These are phyloP conservation scores for Apiospora saccharicola DNA, from an alignment of 2,329 filamentous ascomycete genomes.

Conservation along the genomic window DNA sequence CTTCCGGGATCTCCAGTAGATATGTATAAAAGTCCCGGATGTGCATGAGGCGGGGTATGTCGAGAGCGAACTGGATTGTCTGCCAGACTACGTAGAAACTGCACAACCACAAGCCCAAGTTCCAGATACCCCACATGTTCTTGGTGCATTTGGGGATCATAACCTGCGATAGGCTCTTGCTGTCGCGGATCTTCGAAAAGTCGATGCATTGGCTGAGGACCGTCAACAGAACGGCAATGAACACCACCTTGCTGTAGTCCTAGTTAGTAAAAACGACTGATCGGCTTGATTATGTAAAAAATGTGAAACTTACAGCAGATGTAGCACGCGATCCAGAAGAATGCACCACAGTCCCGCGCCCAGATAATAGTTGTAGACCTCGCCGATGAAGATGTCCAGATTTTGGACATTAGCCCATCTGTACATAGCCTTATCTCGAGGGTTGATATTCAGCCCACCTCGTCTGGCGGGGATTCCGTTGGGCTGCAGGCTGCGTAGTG, in stretches of 20 bases:
- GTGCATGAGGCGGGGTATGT: constrained; percentile 74
- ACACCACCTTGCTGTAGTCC: constrained; percentile 72
- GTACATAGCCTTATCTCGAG: constrained; percentile 84
- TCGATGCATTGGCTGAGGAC: constrained; percentile 88
- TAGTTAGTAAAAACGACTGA: constrained; percentile 27
- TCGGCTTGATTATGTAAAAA: constrained; percentile 26
- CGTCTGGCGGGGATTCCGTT: constrained; percentile 32
- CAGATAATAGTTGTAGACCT: constrained; percentile 86
- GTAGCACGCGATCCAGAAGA: constrained; percentile 72
- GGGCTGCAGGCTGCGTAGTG: constrained; percentile 29
- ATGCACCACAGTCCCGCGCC: constrained; percentile 89
- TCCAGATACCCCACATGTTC: constrained; percentile 78
- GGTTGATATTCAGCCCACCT: constrained; percentile 39
- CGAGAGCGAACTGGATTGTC: constrained; percentile 75
- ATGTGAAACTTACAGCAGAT: constrained; percentile 68
- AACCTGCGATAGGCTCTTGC: constrained; percentile 61
- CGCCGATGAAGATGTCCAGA: constrained; percentile 84
- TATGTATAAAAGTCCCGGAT: constrained; percentile 88
- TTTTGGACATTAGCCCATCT: constrained; percentile 92
- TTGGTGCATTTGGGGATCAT: constrained; percentile 77
- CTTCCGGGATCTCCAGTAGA: constrained; percentile 79
- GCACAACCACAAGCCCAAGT: constrained; percentile 82
- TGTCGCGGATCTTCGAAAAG: constrained; percentile 76
- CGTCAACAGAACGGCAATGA: constrained; percentile 82
- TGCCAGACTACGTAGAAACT: constrained; percentile 87